Evolutionary conservation across 2,329 filamentous ascomycete species (phyloP).

Genomic region (Bimuria novae-zelandiae): DNA sequence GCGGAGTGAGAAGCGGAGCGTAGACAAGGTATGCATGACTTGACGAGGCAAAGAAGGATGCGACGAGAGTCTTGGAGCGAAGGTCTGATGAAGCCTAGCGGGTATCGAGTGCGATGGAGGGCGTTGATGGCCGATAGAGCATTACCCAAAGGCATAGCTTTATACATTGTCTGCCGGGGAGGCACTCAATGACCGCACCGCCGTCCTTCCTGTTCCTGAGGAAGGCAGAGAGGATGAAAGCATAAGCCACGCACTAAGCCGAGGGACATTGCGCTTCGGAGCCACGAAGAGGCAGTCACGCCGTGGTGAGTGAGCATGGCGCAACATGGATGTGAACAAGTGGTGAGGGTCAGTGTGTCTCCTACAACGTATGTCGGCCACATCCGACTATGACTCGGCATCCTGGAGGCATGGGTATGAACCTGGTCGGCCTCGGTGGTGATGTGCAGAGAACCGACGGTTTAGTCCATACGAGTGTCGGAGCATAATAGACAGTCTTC

Average conservation of each 20-base stretch:
- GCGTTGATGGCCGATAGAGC: neutral
- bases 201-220: conserved; percentile 7
- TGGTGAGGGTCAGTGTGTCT: conserved; percentile 6
- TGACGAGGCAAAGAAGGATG: neutral
- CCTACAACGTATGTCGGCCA: conserved; percentile 1
- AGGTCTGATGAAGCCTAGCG: neutral
- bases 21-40: conserved; percentile 11
- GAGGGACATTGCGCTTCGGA: conserved; percentile 11
- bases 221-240: conserved; percentile 10
- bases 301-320: conserved; percentile 9
- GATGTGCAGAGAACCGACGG: conserved; percentile 8
- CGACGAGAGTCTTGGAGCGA: neutral
- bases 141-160: neutral
- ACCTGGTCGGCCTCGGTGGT: neutral
- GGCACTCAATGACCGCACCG: neutral
- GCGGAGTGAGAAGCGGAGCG: conserved; percentile 3
- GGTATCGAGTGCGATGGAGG: neutral
- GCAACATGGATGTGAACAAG: conserved; percentile 6
- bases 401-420: neutral
- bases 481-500: conserved; percentile 7
- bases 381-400: conserved; percentile 4
- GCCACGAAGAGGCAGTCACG: conserved; percentile 12
- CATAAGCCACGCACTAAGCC: conserved; percentile 13
- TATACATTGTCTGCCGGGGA: conserved; percentile 4
- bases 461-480: neutral